phyloP scores from a whole-genome alignment of 139 green algal species.

The Pseudopediastrum boryanum region DNA sequence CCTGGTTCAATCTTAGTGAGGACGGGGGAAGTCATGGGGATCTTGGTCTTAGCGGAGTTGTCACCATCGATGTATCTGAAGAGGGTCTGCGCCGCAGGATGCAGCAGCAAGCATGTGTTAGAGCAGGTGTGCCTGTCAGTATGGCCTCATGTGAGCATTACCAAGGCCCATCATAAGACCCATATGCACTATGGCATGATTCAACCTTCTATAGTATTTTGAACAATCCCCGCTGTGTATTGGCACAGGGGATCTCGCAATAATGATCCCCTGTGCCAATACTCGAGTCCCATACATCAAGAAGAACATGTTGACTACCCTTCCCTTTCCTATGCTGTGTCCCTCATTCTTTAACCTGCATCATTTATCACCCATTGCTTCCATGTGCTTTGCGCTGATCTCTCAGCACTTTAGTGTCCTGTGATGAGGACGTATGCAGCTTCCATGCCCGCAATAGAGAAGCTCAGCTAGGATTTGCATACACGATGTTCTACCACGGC shows the following conservation, averaged over 20 bases:
- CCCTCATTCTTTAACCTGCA: no score
- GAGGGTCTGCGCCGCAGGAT: not conserved
- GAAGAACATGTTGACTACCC: no score
- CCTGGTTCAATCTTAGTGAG: not conserved
- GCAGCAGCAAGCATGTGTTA: not conserved
- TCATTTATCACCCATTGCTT: no score
- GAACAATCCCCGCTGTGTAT: not conserved
- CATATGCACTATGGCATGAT: not conserved
- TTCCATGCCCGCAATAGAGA: no score
- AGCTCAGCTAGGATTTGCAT: no score
- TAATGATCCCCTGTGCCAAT: no score
- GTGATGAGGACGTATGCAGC: no score
- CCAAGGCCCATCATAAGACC: not conserved
- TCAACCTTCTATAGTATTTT: not conserved
- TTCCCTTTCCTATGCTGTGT: no score
- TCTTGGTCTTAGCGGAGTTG: constrained; percentile 23
- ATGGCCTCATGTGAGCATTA: not conserved
- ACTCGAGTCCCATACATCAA: no score
- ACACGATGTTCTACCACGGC: no score
- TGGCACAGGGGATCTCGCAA: not conserved
- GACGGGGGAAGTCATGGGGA: constrained; percentile 20
- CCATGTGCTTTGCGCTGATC: no score
- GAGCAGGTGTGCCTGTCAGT: not conserved
- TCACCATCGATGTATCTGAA: constrained; percentile 26
- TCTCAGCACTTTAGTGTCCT: no score